Conservation (phyloP, 73 alveolate species). For the Symbiodinium natans region DNA sequence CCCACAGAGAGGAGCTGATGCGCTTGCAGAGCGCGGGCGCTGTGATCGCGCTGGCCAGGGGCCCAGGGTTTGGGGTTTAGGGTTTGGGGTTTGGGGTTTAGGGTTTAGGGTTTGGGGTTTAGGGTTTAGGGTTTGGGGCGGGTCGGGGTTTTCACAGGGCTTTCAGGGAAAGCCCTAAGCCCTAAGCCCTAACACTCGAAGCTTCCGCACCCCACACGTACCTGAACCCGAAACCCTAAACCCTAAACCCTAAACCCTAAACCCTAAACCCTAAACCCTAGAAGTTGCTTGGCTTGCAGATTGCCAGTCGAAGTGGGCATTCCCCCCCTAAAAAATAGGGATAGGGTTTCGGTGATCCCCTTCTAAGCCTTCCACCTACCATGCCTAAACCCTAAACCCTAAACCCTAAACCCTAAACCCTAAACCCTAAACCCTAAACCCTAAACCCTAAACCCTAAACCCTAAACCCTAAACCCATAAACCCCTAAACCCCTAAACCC, state of each 20-base stretch:
- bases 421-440: not conserved
- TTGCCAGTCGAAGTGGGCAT: too few species aligned
- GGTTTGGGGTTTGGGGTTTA: not conserved
- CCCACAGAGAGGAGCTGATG: conserved; percentile 53
- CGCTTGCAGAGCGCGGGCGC: conserved; percentile 77
- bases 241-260: not conserved
- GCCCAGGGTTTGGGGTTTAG: not conserved
- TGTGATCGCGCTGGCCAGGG: conserved; percentile 66
- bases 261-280: not conserved
- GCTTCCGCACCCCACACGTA: too few species aligned
- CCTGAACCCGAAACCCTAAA: not conserved
- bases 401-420: not conserved
- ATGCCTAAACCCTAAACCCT: not conserved
- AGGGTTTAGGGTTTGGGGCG: too few species aligned
- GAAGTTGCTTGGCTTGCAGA: too few species aligned
- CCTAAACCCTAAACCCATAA: not conserved
- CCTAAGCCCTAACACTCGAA: not conserved
- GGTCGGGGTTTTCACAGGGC: too few species aligned
- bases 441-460: too few species aligned
- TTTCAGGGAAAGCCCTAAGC: not conserved
- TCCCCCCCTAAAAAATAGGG: too few species aligned
- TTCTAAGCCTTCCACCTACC: too few species aligned
- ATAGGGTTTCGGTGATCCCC: too few species aligned
- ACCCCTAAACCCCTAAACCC: too few species aligned
- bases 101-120: too few species aligned